Base-by-base conservation (phyloP, 2,329 filamentous ascomycete species). In the Lachnellula cervina region DNA sequence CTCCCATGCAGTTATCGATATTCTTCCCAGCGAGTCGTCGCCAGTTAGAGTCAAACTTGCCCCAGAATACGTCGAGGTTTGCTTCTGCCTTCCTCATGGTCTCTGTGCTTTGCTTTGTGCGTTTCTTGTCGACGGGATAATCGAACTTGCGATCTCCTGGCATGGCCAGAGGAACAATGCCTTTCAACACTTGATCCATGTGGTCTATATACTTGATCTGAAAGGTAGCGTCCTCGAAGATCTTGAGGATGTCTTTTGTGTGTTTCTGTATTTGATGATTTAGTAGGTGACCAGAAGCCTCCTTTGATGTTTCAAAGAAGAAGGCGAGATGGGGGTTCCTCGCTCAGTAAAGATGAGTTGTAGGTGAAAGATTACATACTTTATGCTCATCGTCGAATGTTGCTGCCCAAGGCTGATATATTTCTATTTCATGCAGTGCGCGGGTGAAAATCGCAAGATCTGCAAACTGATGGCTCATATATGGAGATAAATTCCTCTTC, bases 121-220 rank as follows among this genome's bases (percentile, higher is more conserved):
- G 35, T 34, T 25, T 35, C 9, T 77, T 79, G 2, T 75, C 70
- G 7, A 71, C 69, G 49, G 75, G 80, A 72, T 73, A 82, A 42
- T 55, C 55, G 68, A 60, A 55, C 17, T 44, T 49, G 14, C 43
- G 32, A 19, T 54, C 44, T n/a, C 19, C 23, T 17, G 51, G 57
- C 16, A 28, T 32, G 17, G 19, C 49, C 2, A 40, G 34, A 16
- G n/a, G 35, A 7, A 21, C 21, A 9, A 43, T 21, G 16, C 48
- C 51, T 34, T 16, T 51, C 16, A 25, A 16, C 6, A 51, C 34
- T 7, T 16, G 14, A 3, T 51, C 19, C 37, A 51, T 49, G 34
- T 49, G 5, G 28, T 48, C 46, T 9, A 48, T 4, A 14, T 34
- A 48, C 14, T 34, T 34, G 11, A 48, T 48, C 17, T 28, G 13